phyloP scores from a whole-genome alignment of 2,329 filamentous ascomycete species.

The Fusarium haematococcum region DNA sequence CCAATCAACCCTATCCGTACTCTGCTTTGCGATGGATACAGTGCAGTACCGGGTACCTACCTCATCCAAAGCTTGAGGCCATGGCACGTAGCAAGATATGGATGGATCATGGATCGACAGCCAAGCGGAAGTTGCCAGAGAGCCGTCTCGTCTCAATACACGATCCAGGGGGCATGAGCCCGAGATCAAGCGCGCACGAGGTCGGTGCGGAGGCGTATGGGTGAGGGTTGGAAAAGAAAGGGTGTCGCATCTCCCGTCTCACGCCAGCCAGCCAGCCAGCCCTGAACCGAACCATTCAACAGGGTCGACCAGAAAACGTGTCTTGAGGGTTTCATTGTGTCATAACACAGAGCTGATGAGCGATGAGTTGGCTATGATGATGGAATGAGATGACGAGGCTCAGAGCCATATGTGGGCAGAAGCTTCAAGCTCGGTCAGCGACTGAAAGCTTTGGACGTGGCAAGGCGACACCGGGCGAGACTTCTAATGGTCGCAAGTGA shows the following conservation, averaged over 20 bases:
- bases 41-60: not conserved
- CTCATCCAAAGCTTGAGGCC: not conserved
- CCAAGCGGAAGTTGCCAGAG: not conserved
- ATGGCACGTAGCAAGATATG: not conserved
- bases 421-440: slow-evolving; percentile 29
- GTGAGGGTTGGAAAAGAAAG: not conserved
- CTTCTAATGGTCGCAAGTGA: slow-evolving; percentile 27
- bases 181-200: not conserved
- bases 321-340: slow-evolving; percentile 27
- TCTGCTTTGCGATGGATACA: not conserved
- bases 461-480: slow-evolving; percentile 23
- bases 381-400: slow-evolving; percentile 26
- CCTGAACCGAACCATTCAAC: slow-evolving; percentile 32
- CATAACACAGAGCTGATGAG: slow-evolving; percentile 24
- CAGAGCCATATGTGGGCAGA: slow-evolving; percentile 10
- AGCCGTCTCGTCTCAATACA: not conserved
- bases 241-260: slow-evolving; percentile 3
- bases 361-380: slow-evolving; percentile 42
- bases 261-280: not conserved
- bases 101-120: not conserved
- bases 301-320: slow-evolving; percentile 34
- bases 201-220: not conserved
- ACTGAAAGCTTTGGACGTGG: slow-evolving; percentile 32
- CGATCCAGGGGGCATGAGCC: slow-evolving; percentile 6
- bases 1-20: not conserved